Evolutionary conservation across 805 yeast genomes (phyloP), one percentile per base, ranked within the genome.

Genomic region (Blastobotrys parvus): DNA sequence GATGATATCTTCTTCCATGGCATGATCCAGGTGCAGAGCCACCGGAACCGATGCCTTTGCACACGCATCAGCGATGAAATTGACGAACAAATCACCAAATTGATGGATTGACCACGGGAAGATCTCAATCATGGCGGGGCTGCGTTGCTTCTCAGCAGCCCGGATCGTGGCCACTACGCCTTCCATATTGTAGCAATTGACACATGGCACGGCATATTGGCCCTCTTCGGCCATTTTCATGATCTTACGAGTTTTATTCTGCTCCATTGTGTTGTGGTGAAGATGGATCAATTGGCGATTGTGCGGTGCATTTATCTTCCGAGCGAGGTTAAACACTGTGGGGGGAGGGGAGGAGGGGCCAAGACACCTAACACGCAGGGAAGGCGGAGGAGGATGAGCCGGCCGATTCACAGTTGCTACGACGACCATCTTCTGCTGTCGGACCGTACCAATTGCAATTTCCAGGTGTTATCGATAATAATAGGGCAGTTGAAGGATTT

Each of bases 41-140:
- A 64, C 55, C 1, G 68, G 67, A 4, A 63, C 68, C n/a, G 53
- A 50, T 2, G 67, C 63, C 18, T 50, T 51, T 17, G 52, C 53
- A 36, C 57, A 58, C 8, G 54, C 53, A 13, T 49, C 48, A 13
- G 59, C 52, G 5, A 55, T 55, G 17, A 60, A 59, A 38, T 54
- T 48, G 31, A 59, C 52, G 23, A 62, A 52, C 23, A 57, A 59
- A 10, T 62, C 61, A 29, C 61, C 57, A 15, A 58, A 58, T 48
- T 55, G 57, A n/a, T 57, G 55, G 31, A 64, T 56, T 6, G 67
- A 64, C 67, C 67, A 64, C 10, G 69, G 68, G 47, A 64, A 63
- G 43, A 64, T 47, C 43, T 58, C 61, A 15, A 64, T 49, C 39
- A 64, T 62, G 22, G 60, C 52, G 3, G 68, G 68, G 11, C 66